Conservation (phyloP, 202 grass and related monocot species). For the Hordeum pubiflorum region DNA sequence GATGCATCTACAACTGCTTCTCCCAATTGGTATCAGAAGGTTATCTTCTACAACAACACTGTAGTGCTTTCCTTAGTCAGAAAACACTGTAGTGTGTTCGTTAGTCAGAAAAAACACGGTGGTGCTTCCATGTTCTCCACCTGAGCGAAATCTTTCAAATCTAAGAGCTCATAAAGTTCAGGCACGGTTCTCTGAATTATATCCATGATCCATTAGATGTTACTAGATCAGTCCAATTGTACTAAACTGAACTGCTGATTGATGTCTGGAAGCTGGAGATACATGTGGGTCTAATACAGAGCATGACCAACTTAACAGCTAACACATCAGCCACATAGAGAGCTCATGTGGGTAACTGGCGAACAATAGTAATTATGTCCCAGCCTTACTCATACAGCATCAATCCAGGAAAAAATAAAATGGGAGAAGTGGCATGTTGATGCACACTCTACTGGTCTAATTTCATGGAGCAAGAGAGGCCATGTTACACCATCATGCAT, state of each 20-base stretch:
- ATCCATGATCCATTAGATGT: slow-evolving; percentile 5
- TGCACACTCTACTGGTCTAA: not conserved
- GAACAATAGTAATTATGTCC: not conserved
- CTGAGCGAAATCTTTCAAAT: not conserved
- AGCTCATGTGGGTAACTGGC: not conserved
- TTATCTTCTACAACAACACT: not conserved
- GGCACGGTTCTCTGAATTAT: not conserved
- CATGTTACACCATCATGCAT: not conserved
- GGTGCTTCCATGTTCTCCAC: not conserved
- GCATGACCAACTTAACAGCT: not conserved
- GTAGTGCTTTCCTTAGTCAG: not conserved
- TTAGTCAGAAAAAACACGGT: not conserved
- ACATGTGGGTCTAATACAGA: not conserved
- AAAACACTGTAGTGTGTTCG: not conserved
- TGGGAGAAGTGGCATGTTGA: not conserved
- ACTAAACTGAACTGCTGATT: slow-evolving; percentile 1
- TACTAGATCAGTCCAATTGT: not conserved
- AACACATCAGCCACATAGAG: not conserved
- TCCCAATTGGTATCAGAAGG: not conserved
- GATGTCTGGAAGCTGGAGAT: not conserved
- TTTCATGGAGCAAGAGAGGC: not conserved
- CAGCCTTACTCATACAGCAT: slow-evolving; percentile 12
- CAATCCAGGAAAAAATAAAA: not conserved
- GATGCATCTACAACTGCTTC: not conserved
- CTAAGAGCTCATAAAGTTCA: slow-evolving; percentile 18